Evolutionary conservation across 2,329 filamentous ascomycete species (phyloP), one percentile per base, ranked within the genome.

Genomic region (Teratosphaeria viscida): DNA sequence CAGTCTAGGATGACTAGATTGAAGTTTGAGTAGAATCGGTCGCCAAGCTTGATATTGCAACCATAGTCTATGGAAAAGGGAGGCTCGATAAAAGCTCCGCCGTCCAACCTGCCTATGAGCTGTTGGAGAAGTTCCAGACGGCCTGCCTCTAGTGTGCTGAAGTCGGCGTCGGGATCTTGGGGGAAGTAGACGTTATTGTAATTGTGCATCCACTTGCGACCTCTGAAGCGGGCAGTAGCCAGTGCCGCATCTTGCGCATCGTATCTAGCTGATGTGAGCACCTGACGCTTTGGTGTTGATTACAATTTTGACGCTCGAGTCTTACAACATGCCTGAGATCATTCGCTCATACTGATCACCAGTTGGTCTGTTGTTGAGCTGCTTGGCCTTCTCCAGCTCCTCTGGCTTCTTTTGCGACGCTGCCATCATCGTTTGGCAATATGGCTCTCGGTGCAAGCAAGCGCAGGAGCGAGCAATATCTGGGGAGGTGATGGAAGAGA

Each of bases 61-160:
- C 90, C 90, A 66, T 94, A 92, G 73, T 95, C 90, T 61, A 87
- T 81, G 54, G 79, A 82, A 57, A 94, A 77, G 0, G 89, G 89
- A 0, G 80, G 74, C 61, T 89, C 85, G 26, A 92, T 78, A 81
- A 84, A 90, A 0, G 89, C 84, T 29, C 87, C 79, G 37, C 86
- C 76, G 26, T 78, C 77, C 37, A 94, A n/a, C 10, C 27, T 37
- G 10, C 53, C 53, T 29, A 37, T 12, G 3, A 34, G 55, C 35
- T 39, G 37, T 43, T 14, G 19, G 26, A 29, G 35, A 32, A 57
- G 35, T 49, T 49, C 43, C n/a, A 49, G 43, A 49, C 43, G 43
- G 19, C 43, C 43, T 19, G 19, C 16, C 5, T 49, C 43, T 5
- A 49, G 43, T 23, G 43, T 49, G 43, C 43, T 49, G 16, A 49